Base-by-base conservation (phyloP, 208 protist species). In the Trypanosoma platydactyli region DNA sequence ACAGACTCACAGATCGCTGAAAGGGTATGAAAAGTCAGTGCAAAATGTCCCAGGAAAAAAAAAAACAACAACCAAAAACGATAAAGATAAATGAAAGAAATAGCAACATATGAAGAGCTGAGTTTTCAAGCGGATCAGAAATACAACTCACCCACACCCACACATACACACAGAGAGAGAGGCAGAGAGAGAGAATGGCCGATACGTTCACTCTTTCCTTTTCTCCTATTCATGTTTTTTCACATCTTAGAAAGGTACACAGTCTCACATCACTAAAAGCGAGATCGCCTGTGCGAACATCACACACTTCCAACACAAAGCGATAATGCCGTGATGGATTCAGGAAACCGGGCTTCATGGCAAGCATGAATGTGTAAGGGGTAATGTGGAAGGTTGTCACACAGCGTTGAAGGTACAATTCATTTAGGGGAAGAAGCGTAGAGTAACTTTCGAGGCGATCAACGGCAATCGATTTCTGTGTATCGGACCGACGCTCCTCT, bases 321-420 rank as follows among this genome's bases (percentile, higher is more conserved):
- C 53, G 15, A 53, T 68, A 68, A 13, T 44, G 42, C 5, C 22
- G 25, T 20, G 40, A 56, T 41, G 53, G 13, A 5, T 24, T 5
- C n/a, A 68, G 18, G 0, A 29, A 60, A 3, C 53, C 25, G 18
- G 66, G 29, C 29, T 65, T 48, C 18, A 64, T 25, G 30, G 30
- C 51, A 49, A 71, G 50, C 25, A 58, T 0, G 41, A 71, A 71
- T 29, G 55, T 65, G 29, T 56, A 7, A 16, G 49, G 56, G 24
- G 66, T 71, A 6, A 71, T 51, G 35, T 71, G 49, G 59, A 57
- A 64, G 18, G 66, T 71, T 56, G n/a, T 42, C 3, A 71, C 22
- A 18, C 54, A 46, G 25, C 41, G 11, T 33, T 57, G 41, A 11
- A 18, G 27, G 24, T 71, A 71, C 30, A 58, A 57, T 20, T 5